Percentiles rank a stretch among this genome's conserved stretches.
Conservation (phyloP, 2,329 filamentous ascomycete genomes). For the Cladosporium sp. region DNA sequence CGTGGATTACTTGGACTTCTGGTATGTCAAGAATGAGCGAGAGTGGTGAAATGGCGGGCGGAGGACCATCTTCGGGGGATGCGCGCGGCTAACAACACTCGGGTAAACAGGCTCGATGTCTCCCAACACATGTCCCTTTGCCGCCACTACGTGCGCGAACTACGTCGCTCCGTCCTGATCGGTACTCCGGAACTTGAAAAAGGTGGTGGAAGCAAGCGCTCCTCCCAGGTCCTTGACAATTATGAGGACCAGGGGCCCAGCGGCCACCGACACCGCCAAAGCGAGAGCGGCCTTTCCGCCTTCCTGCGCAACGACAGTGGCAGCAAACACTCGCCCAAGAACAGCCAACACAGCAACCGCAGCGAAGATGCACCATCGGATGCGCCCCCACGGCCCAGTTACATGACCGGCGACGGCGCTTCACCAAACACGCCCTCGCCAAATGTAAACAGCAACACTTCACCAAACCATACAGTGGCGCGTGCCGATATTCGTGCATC, state of each 20-base stretch:
- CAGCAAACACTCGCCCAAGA: constrained; percentile 44
- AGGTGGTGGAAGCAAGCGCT: constrained; percentile 71
- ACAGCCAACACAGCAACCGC: constrained; percentile 40
- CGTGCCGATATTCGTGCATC: constrained; percentile 87
- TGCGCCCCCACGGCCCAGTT: constrained; percentile 53
- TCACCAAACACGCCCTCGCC: constrained; percentile 35
- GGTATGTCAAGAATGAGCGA: constrained; percentile 53
- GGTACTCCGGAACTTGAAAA: constrained; percentile 89
- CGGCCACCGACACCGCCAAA: constrained; percentile 21
- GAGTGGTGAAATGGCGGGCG: background rate
- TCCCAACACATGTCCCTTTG: constrained; percentile 98
- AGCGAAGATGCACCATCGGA: constrained; percentile 33
- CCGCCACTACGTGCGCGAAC: constrained; percentile 92
- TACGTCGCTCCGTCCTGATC: constrained; percentile 87
- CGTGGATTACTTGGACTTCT: constrained; percentile 97
- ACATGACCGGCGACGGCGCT: constrained; percentile 51
- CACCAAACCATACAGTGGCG: constrained; percentile 77
- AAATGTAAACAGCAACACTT: constrained; percentile 66
- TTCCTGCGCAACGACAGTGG: constrained; percentile 64
- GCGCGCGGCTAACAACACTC: background rate
- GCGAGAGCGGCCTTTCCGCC: constrained; percentile 72
- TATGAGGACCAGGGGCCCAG: constrained; percentile 46
- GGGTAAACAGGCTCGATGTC: constrained; percentile 79
- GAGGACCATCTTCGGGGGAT: background rate
- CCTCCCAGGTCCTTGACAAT: constrained; percentile 68